Conservation (phyloP, 2,329 filamentous ascomycete species). For the Cladosporium sp. region DNA sequence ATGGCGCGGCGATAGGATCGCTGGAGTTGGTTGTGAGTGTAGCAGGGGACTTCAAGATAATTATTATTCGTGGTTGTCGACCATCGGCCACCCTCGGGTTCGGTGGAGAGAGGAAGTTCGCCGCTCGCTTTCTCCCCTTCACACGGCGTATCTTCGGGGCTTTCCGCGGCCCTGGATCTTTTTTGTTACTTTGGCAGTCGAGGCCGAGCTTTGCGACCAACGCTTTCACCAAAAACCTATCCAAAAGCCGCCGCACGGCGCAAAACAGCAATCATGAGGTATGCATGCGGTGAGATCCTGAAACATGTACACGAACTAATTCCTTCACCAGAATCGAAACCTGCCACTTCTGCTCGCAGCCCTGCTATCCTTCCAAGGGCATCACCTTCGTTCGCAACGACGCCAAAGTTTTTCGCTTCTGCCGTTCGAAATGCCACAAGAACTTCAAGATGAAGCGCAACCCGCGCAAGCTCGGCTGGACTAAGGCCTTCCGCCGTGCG, state of each 20-base stretch:
- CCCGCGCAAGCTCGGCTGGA: constrained; percentile 94
- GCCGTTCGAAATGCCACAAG: constrained; percentile 64
- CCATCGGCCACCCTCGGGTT: constrained; percentile 2
- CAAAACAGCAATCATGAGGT: constrained; percentile 17
- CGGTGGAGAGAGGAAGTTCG: constrained; percentile 9
- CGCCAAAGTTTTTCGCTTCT: constrained; percentile 62
- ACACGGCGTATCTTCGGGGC: neutral
- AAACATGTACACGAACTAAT: neutral
- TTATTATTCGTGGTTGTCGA: neutral
- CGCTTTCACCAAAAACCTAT: neutral
- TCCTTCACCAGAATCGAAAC: constrained; percentile 50
- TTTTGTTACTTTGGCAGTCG: neutral
- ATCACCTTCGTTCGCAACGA: constrained; percentile 66
- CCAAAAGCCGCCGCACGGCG: constrained; percentile 4
- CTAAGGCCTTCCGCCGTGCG: constrained; percentile 82
- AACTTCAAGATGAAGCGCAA: constrained; percentile 97
- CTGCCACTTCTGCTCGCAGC: constrained; percentile 67
- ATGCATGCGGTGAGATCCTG: neutral
- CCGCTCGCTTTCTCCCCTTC: neutral
- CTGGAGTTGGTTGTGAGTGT: neutral
- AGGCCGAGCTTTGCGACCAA: constrained; percentile 9
- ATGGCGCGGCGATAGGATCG: neutral
- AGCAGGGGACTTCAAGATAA: neutral
- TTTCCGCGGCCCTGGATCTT: neutral
- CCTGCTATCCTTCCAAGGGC: constrained; percentile 59